Base-by-base conservation (phyloP, 495 filamentous ascomycete species). In the Hypoxylon crocopeplum region DNA sequence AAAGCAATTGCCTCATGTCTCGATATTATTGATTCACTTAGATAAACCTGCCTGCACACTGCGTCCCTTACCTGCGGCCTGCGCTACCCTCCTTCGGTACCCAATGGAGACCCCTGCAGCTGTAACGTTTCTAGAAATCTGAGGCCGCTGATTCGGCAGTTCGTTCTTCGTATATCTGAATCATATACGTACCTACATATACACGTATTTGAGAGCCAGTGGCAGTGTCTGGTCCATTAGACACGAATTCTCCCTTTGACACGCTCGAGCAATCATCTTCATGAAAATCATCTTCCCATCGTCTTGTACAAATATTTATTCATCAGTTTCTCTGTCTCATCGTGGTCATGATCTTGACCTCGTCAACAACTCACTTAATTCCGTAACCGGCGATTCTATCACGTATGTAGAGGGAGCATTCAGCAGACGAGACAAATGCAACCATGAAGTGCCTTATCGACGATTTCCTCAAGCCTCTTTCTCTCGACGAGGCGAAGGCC, bases 401-500 rank as follows among this genome's bases (percentile, higher is more conserved):
- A 20, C 33, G 17, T 33, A 15, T 17, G 20, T 38, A 41, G n/a
- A n/a, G 17, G 5, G 3, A 54, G n/a, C 29, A 2, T 36, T 44
- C 13, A n/a, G 38, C 36, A n/a, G 22, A 37, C 7, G 32, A 41
- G 53, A 47, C 37, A 42, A 53, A 47, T 29, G 53, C 64, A 47
- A 71, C 56, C 17, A 64, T 67, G 47, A 56, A 55, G 27, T 29
- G 59, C 6, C 38, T 50, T 19, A 53, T 81, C 21, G 70, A 75
- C 30, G 68, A 72, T 5, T 82, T 82, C 59, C 62, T 84, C 39
- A 55, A 42, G 30, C 79, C 81, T 15, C 67, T 84, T 12, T 53
- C 64, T 21, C 67, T 82, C 50, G 73, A 79, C 57, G 55, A 70
- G 21, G 48, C 68, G 5, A 75, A 77, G 27, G 77, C 88, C 8